Base-by-base conservation (phyloP, 345 rosid genomes). In the Brassica cretica region DNA sequence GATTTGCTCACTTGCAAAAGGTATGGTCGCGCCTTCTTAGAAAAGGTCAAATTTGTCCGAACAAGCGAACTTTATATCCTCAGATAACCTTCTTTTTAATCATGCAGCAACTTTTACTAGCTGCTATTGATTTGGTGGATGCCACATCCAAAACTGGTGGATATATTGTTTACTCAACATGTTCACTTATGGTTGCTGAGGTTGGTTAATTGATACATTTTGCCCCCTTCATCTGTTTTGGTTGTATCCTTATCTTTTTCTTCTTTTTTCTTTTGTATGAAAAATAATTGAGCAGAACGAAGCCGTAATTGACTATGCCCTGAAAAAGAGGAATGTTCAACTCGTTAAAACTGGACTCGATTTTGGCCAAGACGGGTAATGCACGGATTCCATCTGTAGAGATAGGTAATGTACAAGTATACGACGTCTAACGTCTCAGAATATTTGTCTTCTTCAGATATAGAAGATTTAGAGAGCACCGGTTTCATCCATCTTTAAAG, bases 101-200 rank as follows among this genome's bases (percentile, higher is more conserved):
- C 41, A 39, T 60, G 70, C 71, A 94, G 98, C 92, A 94, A 92
- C 84, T 94, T 77, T 75, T 94, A 65, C 98, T 94, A 27, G 91
- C 91, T 64, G 98, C 98, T 3, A 89, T 94, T 66, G 98, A 94
- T 80, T 84, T 94, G 95, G 97, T 91, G 68, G 93, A 94, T 77
- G 93, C 97, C 32, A 87, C 87, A 69, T 94, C 97, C 30, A 86
- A 88, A 76, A 84, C 98, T 5, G 98, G 98, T 11, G 97, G 97
- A 78, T 92, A 87, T 72, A 77, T 94, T 37, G 93, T 94, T 76
- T 94, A 94, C 80, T 94, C 98, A 46, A 94, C 98, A 9, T 94
- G 97, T 82, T 94, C 98, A 59, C 88, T 92, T 73, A 90, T 90
- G 97, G 77, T 90, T 82, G 82, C 87, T 5, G 97, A 94, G 98